These are phyloP conservation scores for Pleodorina starrii DNA, from an alignment of 139 green algal genomes.

Conservation along the genomic window DNA sequence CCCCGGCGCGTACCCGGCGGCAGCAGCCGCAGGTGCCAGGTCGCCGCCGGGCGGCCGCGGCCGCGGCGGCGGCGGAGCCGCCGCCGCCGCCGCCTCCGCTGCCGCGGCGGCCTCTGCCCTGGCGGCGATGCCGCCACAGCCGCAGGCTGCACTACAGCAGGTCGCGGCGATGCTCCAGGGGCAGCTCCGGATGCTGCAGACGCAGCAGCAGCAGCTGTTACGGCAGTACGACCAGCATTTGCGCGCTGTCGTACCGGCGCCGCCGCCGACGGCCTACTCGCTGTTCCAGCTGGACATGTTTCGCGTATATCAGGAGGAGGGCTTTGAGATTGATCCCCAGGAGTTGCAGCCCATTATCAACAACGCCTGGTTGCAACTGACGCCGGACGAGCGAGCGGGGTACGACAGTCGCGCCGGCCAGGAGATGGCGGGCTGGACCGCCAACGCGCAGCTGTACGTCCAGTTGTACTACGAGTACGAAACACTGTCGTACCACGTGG, in stretches of 20 bases:
- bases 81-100: neutral
- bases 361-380: conserved; percentile 50
- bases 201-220: conserved; percentile 23
- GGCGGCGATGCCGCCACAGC: neutral
- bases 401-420: conserved; percentile 31
- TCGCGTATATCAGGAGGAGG: conserved; percentile 51
- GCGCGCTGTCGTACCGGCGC: neutral
- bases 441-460: conserved; percentile 13
- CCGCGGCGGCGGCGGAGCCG: neutral
- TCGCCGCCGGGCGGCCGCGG: neutral
- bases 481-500: neutral
- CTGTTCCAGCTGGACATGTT: conserved; percentile 48
- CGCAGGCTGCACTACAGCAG: conserved; percentile 20
- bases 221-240: conserved; percentile 48
- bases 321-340: conserved; percentile 25
- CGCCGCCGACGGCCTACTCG: conserved; percentile 8
- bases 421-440: conserved; percentile 1
- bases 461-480: conserved; percentile 43
- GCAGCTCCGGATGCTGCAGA: conserved; percentile 32
- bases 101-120: neutral
- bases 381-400: conserved; percentile 37
- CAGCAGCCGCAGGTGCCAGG: neutral
- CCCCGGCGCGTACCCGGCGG: neutral
- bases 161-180: conserved; percentile 29
- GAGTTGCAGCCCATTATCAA: conserved; percentile 46